phyloP scores from a whole-genome alignment of 345 rosid genomes.

The Zanthoxylum bungeanum region DNA sequence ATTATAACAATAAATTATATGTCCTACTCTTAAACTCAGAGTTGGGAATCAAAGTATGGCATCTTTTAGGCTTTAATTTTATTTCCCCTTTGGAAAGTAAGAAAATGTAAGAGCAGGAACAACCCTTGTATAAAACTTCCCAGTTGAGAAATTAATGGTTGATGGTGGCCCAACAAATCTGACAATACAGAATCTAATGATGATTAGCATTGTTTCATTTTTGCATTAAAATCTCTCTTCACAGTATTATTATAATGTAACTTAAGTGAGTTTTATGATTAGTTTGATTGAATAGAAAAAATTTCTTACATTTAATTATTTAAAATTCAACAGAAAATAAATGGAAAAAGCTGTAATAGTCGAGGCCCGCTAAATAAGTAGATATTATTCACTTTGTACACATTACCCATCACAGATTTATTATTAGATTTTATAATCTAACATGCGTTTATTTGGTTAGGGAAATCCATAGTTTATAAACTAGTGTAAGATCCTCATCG shows the following conservation, averaged over 20 bases:
- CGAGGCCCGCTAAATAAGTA: no score
- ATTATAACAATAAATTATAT: slow-evolving; percentile 20
- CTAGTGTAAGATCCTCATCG: no score
- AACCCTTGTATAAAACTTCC: no score
- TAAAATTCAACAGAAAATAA: not conserved
- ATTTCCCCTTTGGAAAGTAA: not conserved
- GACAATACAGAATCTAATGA: slow-evolving; percentile 39
- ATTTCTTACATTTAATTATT: not conserved
- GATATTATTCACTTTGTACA: no score
- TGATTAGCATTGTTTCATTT: slow-evolving; percentile 20
- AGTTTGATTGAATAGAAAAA: slow-evolving; percentile 23
- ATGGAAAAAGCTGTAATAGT: not conserved
- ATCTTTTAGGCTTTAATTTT: not conserved
- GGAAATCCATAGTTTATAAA: no score
- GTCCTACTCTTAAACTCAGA: not conserved
- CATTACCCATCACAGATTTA: no score
- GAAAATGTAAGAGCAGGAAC: not conserved
- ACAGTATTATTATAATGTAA: slow-evolving; percentile 11
- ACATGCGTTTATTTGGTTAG: no score
- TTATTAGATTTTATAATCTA: no score
- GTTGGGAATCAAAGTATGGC: slow-evolving; percentile 1
- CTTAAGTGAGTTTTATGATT: slow-evolving; percentile 25
- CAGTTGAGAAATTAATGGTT: not conserved
- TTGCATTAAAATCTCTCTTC: slow-evolving; percentile 23
- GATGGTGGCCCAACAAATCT: slow-evolving; percentile 33